Percentiles rank a stretch among this genome's conserved stretches.
Evolutionary conservation across 1,139 yeast genomes (phyloP).

Genomic region (Trichomonascaceae sp.): DNA sequence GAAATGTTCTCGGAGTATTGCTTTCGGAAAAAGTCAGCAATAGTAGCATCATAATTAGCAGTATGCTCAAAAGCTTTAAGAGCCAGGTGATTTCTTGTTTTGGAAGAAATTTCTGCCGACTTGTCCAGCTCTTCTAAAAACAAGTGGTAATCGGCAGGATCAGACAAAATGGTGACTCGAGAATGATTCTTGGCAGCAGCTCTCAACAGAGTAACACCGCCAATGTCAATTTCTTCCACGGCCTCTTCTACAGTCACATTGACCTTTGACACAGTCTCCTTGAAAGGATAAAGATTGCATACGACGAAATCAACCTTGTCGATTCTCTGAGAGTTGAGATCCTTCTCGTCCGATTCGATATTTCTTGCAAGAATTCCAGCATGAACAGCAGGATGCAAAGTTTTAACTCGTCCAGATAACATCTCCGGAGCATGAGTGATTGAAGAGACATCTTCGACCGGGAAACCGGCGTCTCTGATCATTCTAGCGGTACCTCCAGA

Average conservation of each 20-base stretch:
- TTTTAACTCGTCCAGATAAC: slow-evolving; percentile 97
- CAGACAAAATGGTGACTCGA: slow-evolving; percentile 90
- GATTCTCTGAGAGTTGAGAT: slow-evolving; percentile 78
- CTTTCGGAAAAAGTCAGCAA: slow-evolving; percentile 95
- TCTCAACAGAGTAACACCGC: slow-evolving; percentile 94
- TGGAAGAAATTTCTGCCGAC: slow-evolving; percentile 72
- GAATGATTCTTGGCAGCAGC: slow-evolving; percentile 99
- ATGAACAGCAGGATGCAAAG: slow-evolving; percentile 97
- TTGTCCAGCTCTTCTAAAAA: slow-evolving; percentile 78
- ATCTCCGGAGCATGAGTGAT: slow-evolving; percentile 98
- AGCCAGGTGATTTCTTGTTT: slow-evolving; percentile 76
- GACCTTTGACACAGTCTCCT: slow-evolving; percentile 92
- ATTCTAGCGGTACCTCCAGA: slow-evolving; percentile 96
- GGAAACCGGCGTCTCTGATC: slow-evolving; percentile 96
- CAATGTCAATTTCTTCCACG: slow-evolving; percentile 96
- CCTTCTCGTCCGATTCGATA: slow-evolving; percentile 82
- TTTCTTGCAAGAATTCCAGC: slow-evolving; percentile 96
- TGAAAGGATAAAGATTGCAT: slow-evolving; percentile 96
- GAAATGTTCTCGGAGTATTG: slow-evolving; percentile 86
- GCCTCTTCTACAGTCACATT: slow-evolving; percentile 97
- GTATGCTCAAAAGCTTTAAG: slow-evolving; percentile 97
- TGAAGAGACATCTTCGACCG: slow-evolving; percentile 90
- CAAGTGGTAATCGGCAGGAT: slow-evolving; percentile 84
- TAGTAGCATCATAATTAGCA: slow-evolving; percentile 93
- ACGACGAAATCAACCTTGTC: slow-evolving; percentile 95